Base-by-base conservation (phyloP, 768 basidiomycete genomes). In the Wakefieldia striispora region DNA sequence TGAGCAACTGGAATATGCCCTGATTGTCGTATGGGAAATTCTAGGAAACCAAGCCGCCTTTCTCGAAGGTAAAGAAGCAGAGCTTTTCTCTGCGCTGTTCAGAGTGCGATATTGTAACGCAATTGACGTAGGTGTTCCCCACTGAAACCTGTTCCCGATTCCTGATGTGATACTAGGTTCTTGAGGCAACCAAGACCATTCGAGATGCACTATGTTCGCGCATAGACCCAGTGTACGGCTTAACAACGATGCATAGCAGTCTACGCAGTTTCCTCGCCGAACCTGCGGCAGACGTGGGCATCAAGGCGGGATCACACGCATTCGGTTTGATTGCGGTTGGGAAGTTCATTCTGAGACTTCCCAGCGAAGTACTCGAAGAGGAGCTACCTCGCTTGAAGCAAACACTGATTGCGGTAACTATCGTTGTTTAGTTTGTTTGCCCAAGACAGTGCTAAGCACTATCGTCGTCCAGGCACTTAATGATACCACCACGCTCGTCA, bases 241-340 rank as follows among this genome's bases (percentile, higher is more conserved):
- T 93, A 56, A 90, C 88, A 13, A 91, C 87, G 6, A 78, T 91
- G 73, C 88, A 91, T 53, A 84, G 83, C 26, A 81, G 79, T 59
- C 62, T 92, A 37, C 81, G 81, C 24, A 64, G 77, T 11, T 93
- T 92, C 70, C 72, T 81, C 20, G 69, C 74, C 3, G 76, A 83
- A 49, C 67, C 80, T 16, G 62, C 71, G 34, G 77, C 78, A 12
- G 78, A 77, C 36, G 70, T 66, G 26, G 80, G 81, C 31, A 72
- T 76, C 46, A 88, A 83, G 62, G 75, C 85, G 6, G 71, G 81
- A 12, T 81, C 86, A 1, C 84, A 85, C 62, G 88, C 89, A 4
- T 93, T 91, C 67, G 91, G 90, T 5, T 74, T 94, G 45, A 83
- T 91, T 55, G 89, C 86, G 1, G 67, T 94, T 12, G 90, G 88